A percentile compares a stretch with the other conserved stretches of the same genome.
phyloP scores from a whole-genome alignment of 441 rosid genomes.

The Manihot esculenta region DNA sequence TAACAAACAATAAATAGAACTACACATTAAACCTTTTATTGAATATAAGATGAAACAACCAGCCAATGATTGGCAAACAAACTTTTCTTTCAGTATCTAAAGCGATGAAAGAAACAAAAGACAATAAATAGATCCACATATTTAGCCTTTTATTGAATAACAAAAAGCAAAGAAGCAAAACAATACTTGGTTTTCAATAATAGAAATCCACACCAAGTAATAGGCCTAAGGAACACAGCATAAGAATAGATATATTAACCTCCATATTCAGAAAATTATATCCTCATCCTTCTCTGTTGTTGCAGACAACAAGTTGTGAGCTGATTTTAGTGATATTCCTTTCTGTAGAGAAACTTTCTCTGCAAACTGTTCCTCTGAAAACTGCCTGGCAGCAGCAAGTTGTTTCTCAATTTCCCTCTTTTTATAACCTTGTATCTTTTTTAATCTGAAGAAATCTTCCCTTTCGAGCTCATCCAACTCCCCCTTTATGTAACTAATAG shows the following conservation, averaged over 20 bases:
- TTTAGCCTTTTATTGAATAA: not conserved
- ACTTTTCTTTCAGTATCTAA: too few relatives aligned
- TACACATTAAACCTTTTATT: too few relatives aligned
- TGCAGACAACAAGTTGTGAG: slow-evolving; percentile 55
- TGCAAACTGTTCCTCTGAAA: slow-evolving; percentile 64
- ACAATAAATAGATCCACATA: slow-evolving; percentile 11
- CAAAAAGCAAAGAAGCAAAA: too few relatives aligned
- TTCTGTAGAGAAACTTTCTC: slow-evolving; percentile 60
- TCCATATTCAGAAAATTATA: slow-evolving; percentile 64
- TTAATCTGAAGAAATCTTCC: slow-evolving; percentile 85
- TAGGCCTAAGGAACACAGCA: slow-evolving; percentile 18
- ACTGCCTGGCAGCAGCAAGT: slow-evolving; percentile 47
- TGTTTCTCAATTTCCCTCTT: slow-evolving; percentile 77
- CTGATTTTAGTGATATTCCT: slow-evolving; percentile 62
- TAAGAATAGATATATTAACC: slow-evolving; percentile 16
- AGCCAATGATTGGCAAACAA: not conserved
- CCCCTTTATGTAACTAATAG: slow-evolving; percentile 71
- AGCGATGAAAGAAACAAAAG: not conserved
- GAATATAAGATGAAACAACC: too few relatives aligned
- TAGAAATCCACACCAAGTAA: slow-evolving; percentile 7
- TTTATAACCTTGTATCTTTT: slow-evolving; percentile 90
- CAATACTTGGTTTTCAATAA: too few relatives aligned
- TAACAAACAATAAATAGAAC: too few relatives aligned
- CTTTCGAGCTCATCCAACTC: slow-evolving; percentile 96
- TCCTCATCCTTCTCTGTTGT: slow-evolving; percentile 71